These are phyloP conservation scores for Lachnellula arida DNA, from an alignment of 2,329 filamentous ascomycete genomes.

Conservation along the genomic window DNA sequence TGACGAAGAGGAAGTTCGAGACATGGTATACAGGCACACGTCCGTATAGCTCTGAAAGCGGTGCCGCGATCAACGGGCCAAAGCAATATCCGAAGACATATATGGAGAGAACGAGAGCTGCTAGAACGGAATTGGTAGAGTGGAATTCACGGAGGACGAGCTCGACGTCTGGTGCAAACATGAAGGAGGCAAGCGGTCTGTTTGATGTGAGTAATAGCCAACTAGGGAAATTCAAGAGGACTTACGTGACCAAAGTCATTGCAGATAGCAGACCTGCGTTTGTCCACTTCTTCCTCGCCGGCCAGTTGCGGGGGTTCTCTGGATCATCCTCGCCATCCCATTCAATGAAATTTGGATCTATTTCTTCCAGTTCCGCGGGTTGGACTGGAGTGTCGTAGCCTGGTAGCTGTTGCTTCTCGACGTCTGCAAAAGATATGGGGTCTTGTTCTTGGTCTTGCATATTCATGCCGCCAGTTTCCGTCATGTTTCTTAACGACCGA, in stretches of 20 bases:
- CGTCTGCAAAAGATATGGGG: not conserved
- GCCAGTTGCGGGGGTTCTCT: conserved; percentile 50
- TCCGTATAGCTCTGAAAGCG: conserved; percentile 60
- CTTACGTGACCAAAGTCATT: conserved; percentile 16
- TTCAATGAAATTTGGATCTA: conserved; percentile 39
- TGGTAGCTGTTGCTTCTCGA: not conserved
- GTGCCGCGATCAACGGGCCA: conserved; percentile 53
- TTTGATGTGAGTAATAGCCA: not conserved
- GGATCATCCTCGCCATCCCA: conserved; percentile 55
- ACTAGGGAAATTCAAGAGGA: not conserved
- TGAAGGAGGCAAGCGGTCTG: conserved; percentile 31
- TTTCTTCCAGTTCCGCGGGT: not conserved
- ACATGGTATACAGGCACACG: conserved; percentile 44
- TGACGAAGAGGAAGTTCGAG: conserved; percentile 46
- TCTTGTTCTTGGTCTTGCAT: not conserved
- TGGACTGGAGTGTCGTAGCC: not conserved
- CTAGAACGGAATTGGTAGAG: conserved; percentile 10
- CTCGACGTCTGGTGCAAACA: conserved; percentile 38
- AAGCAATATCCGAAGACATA: conserved; percentile 56
- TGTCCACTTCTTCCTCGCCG: conserved; percentile 5
- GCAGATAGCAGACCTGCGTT: conserved; percentile 19
- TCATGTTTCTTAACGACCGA: too few relatives aligned
- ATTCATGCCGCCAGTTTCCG: too few relatives aligned
- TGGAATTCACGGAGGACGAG: conserved; percentile 13
- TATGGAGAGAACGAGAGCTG: conserved; percentile 34